Percentiles rank a stretch among this genome's conserved stretches.
phyloP scores from a whole-genome alignment of 495 filamentous ascomycete species.

The Glonium stellatum region DNA sequence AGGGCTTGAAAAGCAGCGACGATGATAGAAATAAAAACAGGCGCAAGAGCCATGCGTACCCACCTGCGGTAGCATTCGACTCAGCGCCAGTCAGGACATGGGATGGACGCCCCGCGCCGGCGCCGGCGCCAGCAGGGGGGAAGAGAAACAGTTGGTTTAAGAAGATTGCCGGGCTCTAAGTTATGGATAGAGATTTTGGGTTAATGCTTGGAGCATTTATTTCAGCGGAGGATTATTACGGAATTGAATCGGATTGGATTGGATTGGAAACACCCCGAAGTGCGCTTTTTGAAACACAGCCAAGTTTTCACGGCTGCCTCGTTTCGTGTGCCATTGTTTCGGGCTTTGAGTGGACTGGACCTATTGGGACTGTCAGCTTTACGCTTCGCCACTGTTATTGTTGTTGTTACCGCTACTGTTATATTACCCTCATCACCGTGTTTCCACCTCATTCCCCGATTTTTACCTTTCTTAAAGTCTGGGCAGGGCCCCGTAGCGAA shows the following conservation, averaged over 20 bases:
- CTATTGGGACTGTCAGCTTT: too few species aligned
- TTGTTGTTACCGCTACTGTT: not conserved
- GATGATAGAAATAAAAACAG: slow-evolving; percentile 15
- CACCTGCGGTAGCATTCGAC: slow-evolving; percentile 13
- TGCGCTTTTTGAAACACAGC: not conserved
- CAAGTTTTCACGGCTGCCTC: not conserved
- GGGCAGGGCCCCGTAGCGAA: too few species aligned
- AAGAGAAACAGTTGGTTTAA: slow-evolving; percentile 31
- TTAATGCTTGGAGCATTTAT: not conserved
- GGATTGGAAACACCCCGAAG: not conserved
- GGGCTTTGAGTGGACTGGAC: not conserved
- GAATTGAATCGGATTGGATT: not conserved
- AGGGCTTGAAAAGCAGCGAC: not conserved
- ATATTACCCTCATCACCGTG: not conserved
- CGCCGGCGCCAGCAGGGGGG: slow-evolving; percentile 9
- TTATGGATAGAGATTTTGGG: not conserved
- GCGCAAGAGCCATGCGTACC: slow-evolving; percentile 20
- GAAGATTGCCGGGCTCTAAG: slow-evolving; percentile 19
- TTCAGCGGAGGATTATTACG: not conserved
- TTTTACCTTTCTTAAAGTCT: too few species aligned
- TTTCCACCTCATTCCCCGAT: not conserved
- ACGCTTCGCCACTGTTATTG: not conserved
- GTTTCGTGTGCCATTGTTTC: not conserved
- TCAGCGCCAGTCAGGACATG: slow-evolving; percentile 17
- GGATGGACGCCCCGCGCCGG: slow-evolving; percentile 18